Percentiles rank a stretch among this genome's conserved stretches.
Evolutionary conservation across 208 protist species (phyloP).

Genomic region (Leishmania braziliensis): DNA sequence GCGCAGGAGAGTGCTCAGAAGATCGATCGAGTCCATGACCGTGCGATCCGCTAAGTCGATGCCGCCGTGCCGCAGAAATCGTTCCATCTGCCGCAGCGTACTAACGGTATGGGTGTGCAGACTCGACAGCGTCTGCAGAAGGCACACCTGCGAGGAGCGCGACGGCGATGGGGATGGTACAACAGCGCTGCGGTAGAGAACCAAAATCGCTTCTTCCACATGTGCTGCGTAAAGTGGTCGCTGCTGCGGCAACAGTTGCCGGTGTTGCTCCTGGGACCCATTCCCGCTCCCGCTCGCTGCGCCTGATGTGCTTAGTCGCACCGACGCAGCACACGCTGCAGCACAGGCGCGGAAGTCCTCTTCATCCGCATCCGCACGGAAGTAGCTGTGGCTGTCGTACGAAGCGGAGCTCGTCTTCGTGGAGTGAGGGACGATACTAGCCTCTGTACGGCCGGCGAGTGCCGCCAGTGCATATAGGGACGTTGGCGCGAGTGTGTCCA

Average conservation of each 20-base stretch:
- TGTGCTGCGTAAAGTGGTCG: slow-evolving; percentile 3
- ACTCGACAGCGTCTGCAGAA: slow-evolving; percentile 32
- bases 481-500: background rate
- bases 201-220: slow-evolving; percentile 22
- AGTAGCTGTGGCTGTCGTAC: background rate
- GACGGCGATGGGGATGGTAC: slow-evolving; percentile 31
- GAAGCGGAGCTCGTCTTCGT: background rate
- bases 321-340: slow-evolving; percentile 12
- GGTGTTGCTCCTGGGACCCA: background rate
- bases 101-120: slow-evolving; percentile 25
- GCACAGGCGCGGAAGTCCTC: slow-evolving; percentile 15
- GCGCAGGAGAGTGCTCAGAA: slow-evolving; percentile 28
- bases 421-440: no score
- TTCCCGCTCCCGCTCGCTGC: background rate
- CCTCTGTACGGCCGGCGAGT: slow-evolving; percentile 3
- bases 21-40: slow-evolving; percentile 12
- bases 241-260: background rate
- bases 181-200: slow-evolving; percentile 19
- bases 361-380: background rate
- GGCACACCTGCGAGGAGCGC: slow-evolving; percentile 27
- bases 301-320: background rate
- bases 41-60: background rate
- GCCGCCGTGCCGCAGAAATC: background rate
- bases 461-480: background rate
- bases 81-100: slow-evolving; percentile 20